Conservation (phyloP, 73 alveolate species). For the Symbiodinium natans region DNA sequence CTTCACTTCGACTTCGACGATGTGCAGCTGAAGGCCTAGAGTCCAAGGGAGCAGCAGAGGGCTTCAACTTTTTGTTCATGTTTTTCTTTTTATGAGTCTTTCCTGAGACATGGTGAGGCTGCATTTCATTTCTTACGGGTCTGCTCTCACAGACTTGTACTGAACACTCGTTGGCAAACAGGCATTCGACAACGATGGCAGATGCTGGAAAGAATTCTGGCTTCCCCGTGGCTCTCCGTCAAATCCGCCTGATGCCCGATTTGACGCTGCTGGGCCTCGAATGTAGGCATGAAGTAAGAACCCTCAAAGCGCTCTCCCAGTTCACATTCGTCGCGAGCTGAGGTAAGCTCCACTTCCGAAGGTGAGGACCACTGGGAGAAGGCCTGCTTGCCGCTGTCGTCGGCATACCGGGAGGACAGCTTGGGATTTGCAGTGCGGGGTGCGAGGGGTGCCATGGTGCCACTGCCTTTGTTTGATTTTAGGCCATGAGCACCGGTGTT, state of each 20-base stretch:
- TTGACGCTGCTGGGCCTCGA: background rate
- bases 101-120: too few species aligned
- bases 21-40: background rate
- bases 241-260: background rate
- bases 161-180: too few species aligned
- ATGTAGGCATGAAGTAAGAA: too few species aligned
- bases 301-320: too few species aligned
- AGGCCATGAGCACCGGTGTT: too few species aligned
- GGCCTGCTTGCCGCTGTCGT: background rate
- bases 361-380: background rate
- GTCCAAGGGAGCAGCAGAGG: background rate
- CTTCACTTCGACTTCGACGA: conserved; percentile 43
- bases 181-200: background rate
- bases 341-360: background rate
- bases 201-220: conserved; percentile 54
- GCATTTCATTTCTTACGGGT: too few species aligned
- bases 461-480: too few species aligned
- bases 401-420: background rate
- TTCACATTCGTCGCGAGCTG: too few species aligned
- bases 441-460: background rate
- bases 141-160: too few species aligned
- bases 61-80: background rate
- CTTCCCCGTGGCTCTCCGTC: conserved; percentile 20
- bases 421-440: background rate
- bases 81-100: too few species aligned